Base-by-base conservation (phyloP, 2,329 filamentous ascomycete genomes). In the Septoria linicola region DNA sequence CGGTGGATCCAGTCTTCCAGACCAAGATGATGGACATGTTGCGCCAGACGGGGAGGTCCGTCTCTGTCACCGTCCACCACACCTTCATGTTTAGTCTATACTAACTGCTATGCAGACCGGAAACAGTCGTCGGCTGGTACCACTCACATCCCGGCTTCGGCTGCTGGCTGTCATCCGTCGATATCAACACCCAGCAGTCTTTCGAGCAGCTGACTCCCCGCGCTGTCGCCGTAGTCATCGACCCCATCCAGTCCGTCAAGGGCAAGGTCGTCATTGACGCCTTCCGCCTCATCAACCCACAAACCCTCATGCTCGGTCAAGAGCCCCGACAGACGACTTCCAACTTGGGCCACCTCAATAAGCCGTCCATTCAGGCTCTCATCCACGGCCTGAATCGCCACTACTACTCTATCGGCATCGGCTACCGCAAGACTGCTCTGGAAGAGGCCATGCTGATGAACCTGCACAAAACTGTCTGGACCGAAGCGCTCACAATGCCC, bases 1-100 rank as follows among this genome's bases (percentile, higher is more conserved):
- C 93, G 44, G 93, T 99, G 58, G 93, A 99, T 70, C 90, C 91
- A 8, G 93, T 99, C 27, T 99, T 99, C 73, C 93, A 99, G 77
- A 96, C 90, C 67, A 99, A 96, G 80, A 99, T 99, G 93, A 99
- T 99, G 93, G 93, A 99, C 71, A 97, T 99, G 93, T 78, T 99
- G 70, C 82, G 88, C 67, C 93, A 99, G 79, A 99, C 93, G 52
- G 93, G 93, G 75, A 82, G 93, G 89, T 95, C 77, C 65, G 81
- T 37, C 17, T 21, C n/a, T 25, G 7, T 27, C 23, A 14, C 32
- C 11, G 16, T 41, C 20, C 27, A 31, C 6, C 8, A 17, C 13
- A 8, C 1, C 20, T 36, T 8, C 10, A 7, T 19, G 34, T 16
- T 35, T 39, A 25, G 31, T 16, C 17, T 3, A 49, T 32, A 23